Evolutionary conservation across 306 rosid genomes (phyloP), one percentile per base, ranked within the genome.

Genomic region (Vicia faba): DNA sequence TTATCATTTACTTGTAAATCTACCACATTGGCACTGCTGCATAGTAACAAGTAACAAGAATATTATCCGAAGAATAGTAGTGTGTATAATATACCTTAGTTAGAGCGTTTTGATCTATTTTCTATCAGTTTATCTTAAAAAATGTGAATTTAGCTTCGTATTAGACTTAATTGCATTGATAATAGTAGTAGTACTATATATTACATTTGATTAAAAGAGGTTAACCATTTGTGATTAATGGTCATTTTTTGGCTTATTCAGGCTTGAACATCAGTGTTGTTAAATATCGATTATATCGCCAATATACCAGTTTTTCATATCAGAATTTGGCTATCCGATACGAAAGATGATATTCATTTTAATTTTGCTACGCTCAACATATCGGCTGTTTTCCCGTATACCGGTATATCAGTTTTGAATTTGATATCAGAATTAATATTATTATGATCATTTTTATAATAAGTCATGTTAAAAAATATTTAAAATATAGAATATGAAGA

Each of bases 11-110:
- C 43, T 14, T 31, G 5, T 58, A 31, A 8, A 33, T 56, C 10
- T 16, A 35, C 26, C 66, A 60, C 45, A 33, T 59, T 31, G 45
- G 64, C 41, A 59, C 9, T 14, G 35, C 26, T 57, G 23, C 40
- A 14, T 33, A 12, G 43, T 15, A 9, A 38, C 13, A 33, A 4
- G n/a, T 33, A 36, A 39, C n/a, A 60, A 11, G 46, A 36, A 5
- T 36, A 60, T 38, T 16, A 16, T 60, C 3, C 8, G 48, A 36
- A 38, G 29, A 36, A 36, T 36, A 60, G 13, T 60, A 15, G 14
- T 10, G 29, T 60, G 12, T 11, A 15, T 35, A 60, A 29, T 11
- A 31, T 33, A 60, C 66, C 65, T 16, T 10, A 18, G 11, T 38
- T 16, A 18, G 31, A 60, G 48, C 10, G 1, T 36, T 25, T 36